Evolutionary conservation across 2,329 filamentous ascomycete species (phyloP).

Genomic region (Allantophomopsis cytisporea): DNA sequence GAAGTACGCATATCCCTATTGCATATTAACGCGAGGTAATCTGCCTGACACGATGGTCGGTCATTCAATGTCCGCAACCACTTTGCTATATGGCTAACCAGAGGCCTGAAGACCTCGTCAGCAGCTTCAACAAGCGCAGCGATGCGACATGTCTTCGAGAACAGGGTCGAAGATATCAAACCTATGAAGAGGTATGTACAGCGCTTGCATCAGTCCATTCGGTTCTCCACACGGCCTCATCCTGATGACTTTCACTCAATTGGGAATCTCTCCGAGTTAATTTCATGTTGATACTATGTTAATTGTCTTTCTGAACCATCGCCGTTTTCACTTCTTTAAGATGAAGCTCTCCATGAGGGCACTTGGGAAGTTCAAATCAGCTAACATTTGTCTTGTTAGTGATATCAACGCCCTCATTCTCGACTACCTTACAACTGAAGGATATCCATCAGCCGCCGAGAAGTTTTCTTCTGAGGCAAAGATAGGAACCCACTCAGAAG

Average conservation of each 20-base stretch:
- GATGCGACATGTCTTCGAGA: constrained; percentile 47
- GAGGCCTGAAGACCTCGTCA: constrained; percentile 15
- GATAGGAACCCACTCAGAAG: constrained; percentile 52
- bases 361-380: no score
- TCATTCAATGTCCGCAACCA: neutral
- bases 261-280: constrained; percentile 99
- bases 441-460: constrained; percentile 82
- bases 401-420: constrained; percentile 93
- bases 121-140: constrained; percentile 55
- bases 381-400: constrained; percentile 31
- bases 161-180: constrained; percentile 71
- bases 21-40: neutral
- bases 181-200: constrained; percentile 74
- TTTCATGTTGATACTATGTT: constrained; percentile 76
- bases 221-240: constrained; percentile 18
- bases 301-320: constrained; percentile 59
- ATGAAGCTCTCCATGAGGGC: no score
- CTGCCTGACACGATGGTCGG: neutral
- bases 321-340: constrained; percentile 11
- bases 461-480: constrained; percentile 94
- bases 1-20: neutral
- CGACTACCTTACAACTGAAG: constrained; percentile 93
- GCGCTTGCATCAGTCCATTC: constrained; percentile 1
- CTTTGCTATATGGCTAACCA: neutral
- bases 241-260: constrained; percentile 75